These are phyloP conservation scores for Protomyces pachydermus DNA, from an alignment of 1,139 yeast species.

Conservation along the genomic window DNA sequence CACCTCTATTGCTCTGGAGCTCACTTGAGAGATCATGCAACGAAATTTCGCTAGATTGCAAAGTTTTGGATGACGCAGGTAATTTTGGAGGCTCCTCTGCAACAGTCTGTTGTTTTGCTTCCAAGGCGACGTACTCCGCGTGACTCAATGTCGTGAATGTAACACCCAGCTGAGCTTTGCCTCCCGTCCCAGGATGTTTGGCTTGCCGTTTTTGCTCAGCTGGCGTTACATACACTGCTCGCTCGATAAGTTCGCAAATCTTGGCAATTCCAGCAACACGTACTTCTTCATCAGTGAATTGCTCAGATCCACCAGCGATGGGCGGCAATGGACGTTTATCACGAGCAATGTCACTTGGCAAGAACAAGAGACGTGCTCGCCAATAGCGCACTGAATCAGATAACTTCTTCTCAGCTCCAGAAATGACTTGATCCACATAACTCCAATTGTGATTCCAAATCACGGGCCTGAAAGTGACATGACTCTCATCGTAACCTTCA, in stretches of 20 bases:
- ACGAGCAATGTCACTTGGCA: constrained; percentile 61
- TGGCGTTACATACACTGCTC: constrained; percentile 6
- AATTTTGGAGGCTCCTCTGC: not conserved
- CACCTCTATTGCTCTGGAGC: constrained; percentile 56
- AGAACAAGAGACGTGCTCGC: constrained; percentile 72
- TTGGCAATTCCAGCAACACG: constrained; percentile 19
- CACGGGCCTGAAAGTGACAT: constrained; percentile 8
- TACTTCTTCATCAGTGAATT: constrained; percentile 20
- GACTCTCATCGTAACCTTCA: constrained; percentile 20
- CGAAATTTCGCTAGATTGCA: constrained; percentile 40
- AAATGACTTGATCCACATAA: constrained; percentile 77
- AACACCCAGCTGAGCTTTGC: constrained; percentile 64
- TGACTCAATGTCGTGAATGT: constrained; percentile 86
- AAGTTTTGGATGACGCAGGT: constrained; percentile 19
- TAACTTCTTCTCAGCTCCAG: constrained; percentile 77
- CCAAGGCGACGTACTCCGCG: constrained; percentile 59
- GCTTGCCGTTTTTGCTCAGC: constrained; percentile 35
- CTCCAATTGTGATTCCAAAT: constrained; percentile 66
- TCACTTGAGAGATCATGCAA: constrained; percentile 52
- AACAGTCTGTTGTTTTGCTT: constrained; percentile 34
- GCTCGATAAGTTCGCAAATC: constrained; percentile 28
- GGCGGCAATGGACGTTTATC: constrained; percentile 40
- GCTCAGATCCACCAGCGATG: constrained; percentile 32
- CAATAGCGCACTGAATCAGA: constrained; percentile 55
- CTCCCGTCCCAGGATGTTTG: not conserved